phyloP scores from a whole-genome alignment of 2,329 filamentous ascomycete genomes.

The Curvularia spicifera region DNA sequence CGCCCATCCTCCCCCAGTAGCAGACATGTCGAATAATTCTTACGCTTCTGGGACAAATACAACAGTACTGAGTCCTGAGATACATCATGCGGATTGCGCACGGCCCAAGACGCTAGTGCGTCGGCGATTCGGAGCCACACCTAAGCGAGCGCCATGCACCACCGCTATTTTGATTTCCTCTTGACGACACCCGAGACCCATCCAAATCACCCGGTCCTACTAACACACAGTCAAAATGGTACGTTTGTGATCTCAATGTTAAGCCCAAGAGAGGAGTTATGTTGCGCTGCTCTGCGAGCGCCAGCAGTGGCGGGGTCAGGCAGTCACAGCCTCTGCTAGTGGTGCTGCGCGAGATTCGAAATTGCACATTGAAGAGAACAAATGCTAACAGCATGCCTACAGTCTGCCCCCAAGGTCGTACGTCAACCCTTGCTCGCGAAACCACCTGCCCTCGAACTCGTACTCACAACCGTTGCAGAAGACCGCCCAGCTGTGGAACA shows the following conservation, averaged over 20 bases:
- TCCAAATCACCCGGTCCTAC: slow-evolving; percentile 45
- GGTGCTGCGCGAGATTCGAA: slow-evolving; percentile 32
- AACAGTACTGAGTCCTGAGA: slow-evolving; percentile 14
- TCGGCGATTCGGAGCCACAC: not conserved
- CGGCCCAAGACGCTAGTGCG: slow-evolving; percentile 27
- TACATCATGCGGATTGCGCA: too few relatives aligned
- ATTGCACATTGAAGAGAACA: slow-evolving; percentile 15
- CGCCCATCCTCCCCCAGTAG: slow-evolving; percentile 71
- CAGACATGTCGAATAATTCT: slow-evolving; percentile 41
- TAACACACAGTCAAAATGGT: slow-evolving; percentile 50
- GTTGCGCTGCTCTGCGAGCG: slow-evolving; percentile 19
- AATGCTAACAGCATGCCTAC: slow-evolving; percentile 43
- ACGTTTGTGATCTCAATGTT: slow-evolving; percentile 35
- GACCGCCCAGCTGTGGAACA: slow-evolving; percentile 95
- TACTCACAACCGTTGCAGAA: slow-evolving; percentile 61
- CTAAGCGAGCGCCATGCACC: too few relatives aligned
- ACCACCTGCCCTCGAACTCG: slow-evolving; percentile 37
- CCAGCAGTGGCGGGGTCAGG: slow-evolving; percentile 20
- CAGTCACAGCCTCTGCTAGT: slow-evolving; percentile 25
- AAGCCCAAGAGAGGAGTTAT: slow-evolving; percentile 12
- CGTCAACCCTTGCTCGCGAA: slow-evolving; percentile 30
- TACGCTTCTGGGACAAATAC: slow-evolving; percentile 7
- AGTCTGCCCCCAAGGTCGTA: slow-evolving; percentile 71
- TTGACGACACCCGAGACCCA: slow-evolving; percentile 47
- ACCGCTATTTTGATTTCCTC: too few relatives aligned